phyloP scores from a whole-genome alignment of 495 filamentous ascomycete species.

The Penicillium pancosmium region DNA sequence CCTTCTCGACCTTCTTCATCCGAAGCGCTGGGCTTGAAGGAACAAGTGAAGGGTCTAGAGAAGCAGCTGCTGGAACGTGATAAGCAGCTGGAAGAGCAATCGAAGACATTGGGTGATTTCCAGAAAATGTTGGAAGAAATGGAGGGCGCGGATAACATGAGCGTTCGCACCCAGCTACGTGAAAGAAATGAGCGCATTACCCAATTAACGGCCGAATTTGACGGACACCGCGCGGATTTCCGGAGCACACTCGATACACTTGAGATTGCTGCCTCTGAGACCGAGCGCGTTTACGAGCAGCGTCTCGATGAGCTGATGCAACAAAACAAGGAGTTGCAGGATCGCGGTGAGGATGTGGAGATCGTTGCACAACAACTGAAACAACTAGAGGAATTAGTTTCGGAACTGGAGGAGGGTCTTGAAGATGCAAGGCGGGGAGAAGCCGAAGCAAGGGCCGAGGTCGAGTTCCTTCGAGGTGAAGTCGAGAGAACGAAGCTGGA shows the following conservation, averaged over 20 bases:
- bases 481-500: conserved; percentile 93
- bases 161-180: conserved; percentile 77
- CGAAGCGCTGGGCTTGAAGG: conserved; percentile 54
- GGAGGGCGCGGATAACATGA: conserved; percentile 77
- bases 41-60: conserved; percentile 66
- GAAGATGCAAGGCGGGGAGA: conserved; percentile 97
- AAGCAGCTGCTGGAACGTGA: conserved; percentile 82
- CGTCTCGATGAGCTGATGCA: conserved; percentile 86
- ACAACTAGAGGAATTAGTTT: conserved; percentile 92
- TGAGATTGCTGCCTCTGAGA: conserved; percentile 94
- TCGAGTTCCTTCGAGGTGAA: conserved; percentile 94
- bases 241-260: conserved; percentile 94
- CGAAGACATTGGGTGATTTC: conserved; percentile 70
- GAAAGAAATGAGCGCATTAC: conserved; percentile 98
- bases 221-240: conserved; percentile 94
- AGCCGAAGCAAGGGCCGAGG: conserved; percentile 93
- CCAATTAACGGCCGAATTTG: conserved; percentile 91
- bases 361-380: conserved; percentile 88
- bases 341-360: conserved; percentile 85
- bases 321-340: conserved; percentile 79
- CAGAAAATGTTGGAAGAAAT: conserved; percentile 54
- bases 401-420: conserved; percentile 93
- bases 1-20: conserved; percentile 46
- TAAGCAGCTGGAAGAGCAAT: conserved; percentile 83
- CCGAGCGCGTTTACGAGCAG: conserved; percentile 95